Evolutionary conservation across 2,329 filamentous ascomycete species (phyloP).

Genomic region (Aplosporella prunicola): DNA sequence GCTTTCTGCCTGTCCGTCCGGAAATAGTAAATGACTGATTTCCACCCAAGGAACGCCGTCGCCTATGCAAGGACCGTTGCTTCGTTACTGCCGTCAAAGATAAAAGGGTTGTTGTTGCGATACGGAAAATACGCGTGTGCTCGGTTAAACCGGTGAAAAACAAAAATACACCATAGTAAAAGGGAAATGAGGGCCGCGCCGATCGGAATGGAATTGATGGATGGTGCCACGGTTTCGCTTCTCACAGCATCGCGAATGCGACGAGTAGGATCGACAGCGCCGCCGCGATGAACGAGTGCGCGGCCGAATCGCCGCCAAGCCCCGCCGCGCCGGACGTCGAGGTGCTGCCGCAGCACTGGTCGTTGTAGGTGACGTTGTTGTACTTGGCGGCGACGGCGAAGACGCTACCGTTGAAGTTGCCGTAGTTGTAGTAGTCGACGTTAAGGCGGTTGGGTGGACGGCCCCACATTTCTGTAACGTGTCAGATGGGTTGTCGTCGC

Average conservation of each 20-base stretch:
- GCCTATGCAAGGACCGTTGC: slow-evolving; percentile 8
- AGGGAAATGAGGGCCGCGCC: background rate
- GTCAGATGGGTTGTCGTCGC: too few relatives aligned
- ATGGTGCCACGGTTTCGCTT: too few relatives aligned
- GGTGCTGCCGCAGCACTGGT: slow-evolving; percentile 46
- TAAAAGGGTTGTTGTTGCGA: too few relatives aligned
- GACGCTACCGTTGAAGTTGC: slow-evolving; percentile 27
- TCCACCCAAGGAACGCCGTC: slow-evolving; percentile 11
- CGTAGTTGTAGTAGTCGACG: slow-evolving; percentile 33
- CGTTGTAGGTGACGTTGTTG: slow-evolving; percentile 63
- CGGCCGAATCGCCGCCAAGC: slow-evolving; percentile 1
- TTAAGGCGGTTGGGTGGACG: slow-evolving; percentile 33
- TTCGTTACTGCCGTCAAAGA: too few relatives aligned
- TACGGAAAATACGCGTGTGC: too few relatives aligned
- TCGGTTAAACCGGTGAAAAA: too few relatives aligned
- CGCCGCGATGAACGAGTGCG: slow-evolving; percentile 4
- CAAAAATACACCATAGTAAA: background rate
- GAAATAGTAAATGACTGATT: too few relatives aligned
- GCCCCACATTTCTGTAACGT: slow-evolving; percentile 21
- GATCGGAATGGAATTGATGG: too few relatives aligned
- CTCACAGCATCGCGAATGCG: slow-evolving; percentile 5
- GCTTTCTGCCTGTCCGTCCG: too few relatives aligned
- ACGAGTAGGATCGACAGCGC: slow-evolving; percentile 4
- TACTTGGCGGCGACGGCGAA: slow-evolving; percentile 36
- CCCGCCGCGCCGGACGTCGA: slow-evolving; percentile 5